Evolutionary conservation across 148 eudicot species (phyloP).

Genomic region (Persicaria tinctoria): DNA sequence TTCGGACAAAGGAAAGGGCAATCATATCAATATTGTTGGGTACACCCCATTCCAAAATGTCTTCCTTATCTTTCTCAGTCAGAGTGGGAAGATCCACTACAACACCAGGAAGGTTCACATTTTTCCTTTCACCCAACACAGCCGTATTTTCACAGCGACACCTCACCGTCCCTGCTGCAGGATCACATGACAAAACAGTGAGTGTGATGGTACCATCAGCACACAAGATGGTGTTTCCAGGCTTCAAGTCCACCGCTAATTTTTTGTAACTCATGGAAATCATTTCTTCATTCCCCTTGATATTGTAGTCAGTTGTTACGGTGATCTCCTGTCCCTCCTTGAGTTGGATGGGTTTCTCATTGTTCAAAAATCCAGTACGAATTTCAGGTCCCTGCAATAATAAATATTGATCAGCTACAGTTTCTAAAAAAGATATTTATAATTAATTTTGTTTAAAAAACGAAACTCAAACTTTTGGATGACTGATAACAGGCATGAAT

Average conservation of each 20-base stretch:
- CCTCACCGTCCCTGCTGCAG: constrained; percentile 55
- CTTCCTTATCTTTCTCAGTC: constrained; percentile 68
- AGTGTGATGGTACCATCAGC: constrained; percentile 67
- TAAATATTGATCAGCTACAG: not conserved
- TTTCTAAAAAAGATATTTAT: not conserved
- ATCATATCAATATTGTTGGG: constrained; percentile 72
- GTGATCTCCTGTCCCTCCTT: constrained; percentile 58
- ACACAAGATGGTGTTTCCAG: constrained; percentile 57
- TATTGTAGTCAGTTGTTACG: constrained; percentile 41
- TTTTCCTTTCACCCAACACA: constrained; percentile 53
- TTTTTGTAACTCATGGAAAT: constrained; percentile 64
- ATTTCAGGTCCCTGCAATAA: constrained; percentile 63
- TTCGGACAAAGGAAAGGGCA: constrained; percentile 71
- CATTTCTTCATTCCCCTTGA: constrained; percentile 43
- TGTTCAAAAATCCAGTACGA: constrained; percentile 68
- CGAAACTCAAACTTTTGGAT: too few relatives aligned
- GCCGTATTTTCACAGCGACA: constrained; percentile 69
- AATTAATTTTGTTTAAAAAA: not conserved
- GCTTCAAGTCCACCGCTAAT: constrained; percentile 53
- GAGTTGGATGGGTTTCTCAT: constrained; percentile 52
- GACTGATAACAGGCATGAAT: too few relatives aligned
- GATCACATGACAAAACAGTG: constrained; percentile 54
- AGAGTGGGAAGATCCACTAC: constrained; percentile 71
- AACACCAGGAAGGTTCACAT: constrained; percentile 71
- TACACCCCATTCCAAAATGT: constrained; percentile 66